A percentile compares a stretch with the other conserved stretches of the same genome.
Conservation (phyloP, 106 monocot genomes). For the Acorus calamus region DNA sequence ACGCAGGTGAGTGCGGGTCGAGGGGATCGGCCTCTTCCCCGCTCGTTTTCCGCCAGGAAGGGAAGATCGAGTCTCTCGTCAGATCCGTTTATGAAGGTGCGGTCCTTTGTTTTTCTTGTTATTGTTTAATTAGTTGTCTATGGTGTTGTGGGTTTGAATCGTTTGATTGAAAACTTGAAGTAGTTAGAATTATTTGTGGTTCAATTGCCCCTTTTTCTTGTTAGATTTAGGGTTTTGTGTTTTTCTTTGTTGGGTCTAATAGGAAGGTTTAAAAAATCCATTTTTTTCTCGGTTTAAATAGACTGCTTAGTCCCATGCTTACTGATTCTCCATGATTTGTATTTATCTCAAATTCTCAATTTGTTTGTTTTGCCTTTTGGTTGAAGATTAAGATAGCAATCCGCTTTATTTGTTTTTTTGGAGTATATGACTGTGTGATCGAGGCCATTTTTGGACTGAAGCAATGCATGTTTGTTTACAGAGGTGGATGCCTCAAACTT, state of each 20-base stretch:
- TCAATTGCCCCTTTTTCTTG: too few relatives aligned
- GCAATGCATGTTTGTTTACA: conserved; percentile 8
- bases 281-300: not conserved
- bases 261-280: not conserved
- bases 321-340: too few relatives aligned
- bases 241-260: too few relatives aligned
- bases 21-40: conserved; percentile 17
- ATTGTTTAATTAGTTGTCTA: too few relatives aligned
- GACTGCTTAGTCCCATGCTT: not conserved
- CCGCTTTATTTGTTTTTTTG: too few relatives aligned
- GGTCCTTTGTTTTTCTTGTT: not conserved
- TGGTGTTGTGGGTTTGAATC: too few relatives aligned
- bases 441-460: too few relatives aligned
- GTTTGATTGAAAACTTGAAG: too few relatives aligned
- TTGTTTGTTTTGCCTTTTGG: not conserved
- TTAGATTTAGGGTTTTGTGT: too few relatives aligned
- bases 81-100: conserved; percentile 77
- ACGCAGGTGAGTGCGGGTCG: conserved; percentile 20
- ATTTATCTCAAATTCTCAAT: not conserved
- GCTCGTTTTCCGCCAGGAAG: conserved; percentile 80
- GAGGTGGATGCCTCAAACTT: conserved; percentile 64
- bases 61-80: conserved; percentile 96
- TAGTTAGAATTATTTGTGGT: too few relatives aligned
- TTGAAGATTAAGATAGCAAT: too few relatives aligned
- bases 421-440: too few relatives aligned